Base-by-base conservation (phyloP, 805 yeast species). In the Monosporozyma yasuniensis region DNA sequence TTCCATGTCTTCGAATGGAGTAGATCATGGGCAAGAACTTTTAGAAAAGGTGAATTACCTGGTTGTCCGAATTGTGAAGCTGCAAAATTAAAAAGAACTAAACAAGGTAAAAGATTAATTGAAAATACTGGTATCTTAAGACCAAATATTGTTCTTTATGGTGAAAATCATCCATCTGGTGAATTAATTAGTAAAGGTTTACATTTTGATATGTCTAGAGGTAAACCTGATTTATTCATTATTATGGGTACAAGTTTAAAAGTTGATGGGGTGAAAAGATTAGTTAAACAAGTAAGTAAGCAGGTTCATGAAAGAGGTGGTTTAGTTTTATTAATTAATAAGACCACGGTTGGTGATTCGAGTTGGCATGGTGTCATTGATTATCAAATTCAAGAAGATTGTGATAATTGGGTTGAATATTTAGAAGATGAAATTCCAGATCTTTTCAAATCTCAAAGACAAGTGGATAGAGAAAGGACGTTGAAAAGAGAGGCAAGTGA, bases 231-330 rank as follows among this genome's bases (percentile, higher is more conserved):
- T 61, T 63, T 87, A 52, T 73, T 93, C 45, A 68, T 91, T n/a
- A 84, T 91, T 10, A 82, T 87, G 77, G 99, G 99, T 0, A 93
- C 99, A 0, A 87, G 96, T 4, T 72, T 93, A 39, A 86, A 82
- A 68, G 98, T 91, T 11, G 86, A 83, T 56, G 99, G 99, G 1
- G 90, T 93, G 44, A 84, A 81, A 61, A 79, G 78, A 55, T 71
- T 91, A 19, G 96, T 90, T 2, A 77, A 79, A 53, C 75, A 76
- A 21, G 64, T 87, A 53, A 81, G 95, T 44, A 76, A 76, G 53
- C 77, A 77, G 18, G 81, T 90, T 18, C 95, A 85, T 61, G 83
- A 78, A n/a, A 75, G 75, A 35, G 87, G 84, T 19, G 99, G 98
- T 0, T 70, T 76, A 28, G 95, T 89, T 1, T 69, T 91, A 0